Evolutionary conservation across 2,329 filamentous ascomycete genomes (phyloP).

Genomic region (Penicillium sumatraense): DNA sequence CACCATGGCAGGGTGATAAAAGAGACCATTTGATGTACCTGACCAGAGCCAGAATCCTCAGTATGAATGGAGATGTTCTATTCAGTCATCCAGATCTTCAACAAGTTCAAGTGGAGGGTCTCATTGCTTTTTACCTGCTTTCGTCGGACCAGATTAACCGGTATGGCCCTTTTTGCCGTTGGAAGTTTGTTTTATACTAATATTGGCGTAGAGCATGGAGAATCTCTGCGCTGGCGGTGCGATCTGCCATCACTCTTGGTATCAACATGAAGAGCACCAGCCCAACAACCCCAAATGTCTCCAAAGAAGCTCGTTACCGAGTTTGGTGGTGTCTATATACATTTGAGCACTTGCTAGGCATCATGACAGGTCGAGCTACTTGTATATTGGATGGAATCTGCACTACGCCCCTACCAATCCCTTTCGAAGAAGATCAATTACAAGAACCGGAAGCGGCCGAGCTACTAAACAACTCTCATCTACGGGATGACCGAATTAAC

Average conservation of each 20-base stretch:
- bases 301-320: conserved; percentile 51
- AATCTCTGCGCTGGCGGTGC: conserved; percentile 47
- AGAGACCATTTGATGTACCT: conserved; percentile 51
- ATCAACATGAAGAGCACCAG: conserved; percentile 51
- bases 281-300: conserved; percentile 39
- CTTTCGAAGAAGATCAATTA: conserved; percentile 46
- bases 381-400: conserved; percentile 49
- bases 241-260: conserved; percentile 48
- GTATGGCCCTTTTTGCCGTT: conserved; percentile 27
- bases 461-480: conserved; percentile 34
- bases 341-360: conserved; percentile 49
- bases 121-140: conserved; percentile 51
- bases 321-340: conserved; percentile 53
- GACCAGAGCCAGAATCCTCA: conserved; percentile 48
- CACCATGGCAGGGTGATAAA: conserved; percentile 47
- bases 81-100: conserved; percentile 52
- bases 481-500: conserved; percentile 40
- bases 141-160: conserved; percentile 50
- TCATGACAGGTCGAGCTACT: conserved; percentile 52
- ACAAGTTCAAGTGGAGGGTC: conserved; percentile 49
- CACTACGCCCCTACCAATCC: conserved; percentile 48
- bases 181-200: neutral
- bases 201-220: conserved; percentile 45
- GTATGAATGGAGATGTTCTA: conserved; percentile 47
- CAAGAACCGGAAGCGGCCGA: conserved; percentile 37